Percentiles rank a stretch among this genome's conserved stretches.
phyloP scores from a whole-genome alignment of 2,329 filamentous ascomycete genomes.

The Talaromyces amestolkiae region DNA sequence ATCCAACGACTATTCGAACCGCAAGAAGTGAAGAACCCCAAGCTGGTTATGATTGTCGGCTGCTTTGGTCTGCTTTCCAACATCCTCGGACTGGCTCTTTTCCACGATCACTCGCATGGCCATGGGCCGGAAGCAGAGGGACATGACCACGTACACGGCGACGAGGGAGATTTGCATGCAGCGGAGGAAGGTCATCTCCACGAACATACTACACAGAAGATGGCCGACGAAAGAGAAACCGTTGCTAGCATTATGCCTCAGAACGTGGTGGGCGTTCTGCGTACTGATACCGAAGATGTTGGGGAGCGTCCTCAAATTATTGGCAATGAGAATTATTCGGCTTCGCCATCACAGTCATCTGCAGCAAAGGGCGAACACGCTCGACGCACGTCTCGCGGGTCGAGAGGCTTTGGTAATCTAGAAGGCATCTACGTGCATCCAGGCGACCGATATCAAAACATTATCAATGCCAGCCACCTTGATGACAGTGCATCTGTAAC shows the following conservation, averaged over 20 bases:
- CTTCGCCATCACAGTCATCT: conserved; percentile 22
- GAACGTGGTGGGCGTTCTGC: conserved; percentile 56
- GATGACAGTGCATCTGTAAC: conserved; percentile 46
- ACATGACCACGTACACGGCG: conserved; percentile 54
- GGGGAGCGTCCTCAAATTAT: conserved; percentile 17
- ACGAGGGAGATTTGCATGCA: conserved; percentile 49
- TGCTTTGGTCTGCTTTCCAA: conserved; percentile 84
- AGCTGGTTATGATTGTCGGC: conserved; percentile 85
- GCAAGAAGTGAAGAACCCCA: conserved; percentile 78
- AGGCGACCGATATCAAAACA: conserved; percentile 84
- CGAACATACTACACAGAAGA: conserved; percentile 34
- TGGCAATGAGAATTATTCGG: conserved; percentile 7
- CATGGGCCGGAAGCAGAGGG: conserved; percentile 55
- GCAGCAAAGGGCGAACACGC: conserved; percentile 28
- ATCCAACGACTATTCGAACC: conserved; percentile 89
- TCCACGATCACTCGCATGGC: conserved; percentile 88
- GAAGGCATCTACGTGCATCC: conserved; percentile 80
- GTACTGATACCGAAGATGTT: conserved; percentile 25
- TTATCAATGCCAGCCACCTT: conserved; percentile 71
- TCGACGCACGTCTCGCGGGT: conserved; percentile 32
- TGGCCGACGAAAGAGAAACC: conserved; percentile 59
- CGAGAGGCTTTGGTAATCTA: conserved; percentile 55
- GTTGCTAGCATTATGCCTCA: conserved; percentile 64
- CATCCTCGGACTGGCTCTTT: conserved; percentile 80
- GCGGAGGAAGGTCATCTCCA: conserved; percentile 42